Base-by-base conservation (phyloP, 2,329 filamentous ascomycete genomes). In the Talaromyces funiculosus region DNA sequence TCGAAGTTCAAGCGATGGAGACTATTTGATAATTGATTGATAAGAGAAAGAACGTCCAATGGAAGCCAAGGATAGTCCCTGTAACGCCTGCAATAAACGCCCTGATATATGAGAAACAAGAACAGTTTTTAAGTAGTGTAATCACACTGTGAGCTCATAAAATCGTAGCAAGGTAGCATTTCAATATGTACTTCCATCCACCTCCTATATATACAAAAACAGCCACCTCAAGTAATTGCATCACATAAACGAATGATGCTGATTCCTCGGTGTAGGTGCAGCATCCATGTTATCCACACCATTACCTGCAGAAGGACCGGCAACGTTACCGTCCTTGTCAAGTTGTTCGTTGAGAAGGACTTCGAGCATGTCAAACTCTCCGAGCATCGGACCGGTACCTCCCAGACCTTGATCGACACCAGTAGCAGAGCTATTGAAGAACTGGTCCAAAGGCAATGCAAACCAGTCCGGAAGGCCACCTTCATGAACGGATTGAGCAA, bases 331-430 rank as follows among this genome's bases (percentile, higher is more conserved):
- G 22, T 58, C 61, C 56, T 61, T 61, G 26, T 64, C 61, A 37
- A 59, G 61, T 40, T 63, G 61, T 64, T 78, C 75, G 53, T 78
- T 77, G 26, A 78, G 69, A 14, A 80, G 68, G 5, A 79, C 74
- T 64, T 79, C 77, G n/a, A 80, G 66, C 76, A 80, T 78, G 61
- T 80, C 78, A 59, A 77, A 77, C 49, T 78, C 82, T 1, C 82
- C 83, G 14, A 87, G 77, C 71, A 85, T 84, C n/a, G 84, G 84
- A 0, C 84, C 84, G 20, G 81, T 84, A 22, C 85, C 83, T 58
- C 85, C 83, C 1, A 82, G 79, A 12, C 82, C 82, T 67, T 81
- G 81, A 63, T 80, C 77, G 43, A 80, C 77, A 4, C 72, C 73
- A 2, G 72, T 73, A 9, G 73, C 75, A 16, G 76, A 75, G 57